Conservation (phyloP, 441 rosid species). For the Eruca vesicaria region DNA sequence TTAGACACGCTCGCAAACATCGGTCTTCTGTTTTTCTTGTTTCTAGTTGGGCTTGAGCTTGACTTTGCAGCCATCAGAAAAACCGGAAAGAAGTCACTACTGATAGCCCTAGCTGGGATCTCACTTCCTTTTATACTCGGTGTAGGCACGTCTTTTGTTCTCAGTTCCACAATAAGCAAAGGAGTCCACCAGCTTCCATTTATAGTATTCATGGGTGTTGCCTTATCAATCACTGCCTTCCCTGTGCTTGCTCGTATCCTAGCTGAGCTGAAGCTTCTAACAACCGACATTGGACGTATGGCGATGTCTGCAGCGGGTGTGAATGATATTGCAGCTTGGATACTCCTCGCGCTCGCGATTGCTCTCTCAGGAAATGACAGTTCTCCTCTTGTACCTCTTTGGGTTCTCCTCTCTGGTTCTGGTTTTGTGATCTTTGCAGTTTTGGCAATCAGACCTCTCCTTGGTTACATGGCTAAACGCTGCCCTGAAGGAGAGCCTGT, state of each 20-base stretch:
- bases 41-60: slow-evolving; percentile 70
- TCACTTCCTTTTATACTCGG: slow-evolving; percentile 55
- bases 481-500: slow-evolving; percentile 70
- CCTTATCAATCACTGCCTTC: slow-evolving; percentile 69
- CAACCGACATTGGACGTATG: slow-evolving; percentile 61
- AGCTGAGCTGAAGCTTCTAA: slow-evolving; percentile 71
- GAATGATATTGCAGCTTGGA: slow-evolving; percentile 64
- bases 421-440: slow-evolving; percentile 46
- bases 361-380: slow-evolving; percentile 47
- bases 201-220: slow-evolving; percentile 70
- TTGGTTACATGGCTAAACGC: slow-evolving; percentile 46
- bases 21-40: slow-evolving; percentile 62
- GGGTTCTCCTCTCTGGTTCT: slow-evolving; percentile 57
- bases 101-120: slow-evolving; percentile 57
- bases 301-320: slow-evolving; percentile 77
- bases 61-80: slow-evolving; percentile 50
- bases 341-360: slow-evolving; percentile 66
- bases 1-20: slow-evolving; percentile 62
- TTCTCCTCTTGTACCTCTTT: slow-evolving; percentile 51
- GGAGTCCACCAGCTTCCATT: slow-evolving; percentile 43
- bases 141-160: slow-evolving; percentile 52
- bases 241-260: slow-evolving; percentile 68
- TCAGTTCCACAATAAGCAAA: slow-evolving; percentile 48
- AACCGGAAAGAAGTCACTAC: slow-evolving; percentile 51
- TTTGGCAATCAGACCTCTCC: slow-evolving; percentile 42